Percentiles rank a stretch among this genome's conserved stretches.
Conservation (phyloP, 306 rosid species). For the Prunus mongolica region DNA sequence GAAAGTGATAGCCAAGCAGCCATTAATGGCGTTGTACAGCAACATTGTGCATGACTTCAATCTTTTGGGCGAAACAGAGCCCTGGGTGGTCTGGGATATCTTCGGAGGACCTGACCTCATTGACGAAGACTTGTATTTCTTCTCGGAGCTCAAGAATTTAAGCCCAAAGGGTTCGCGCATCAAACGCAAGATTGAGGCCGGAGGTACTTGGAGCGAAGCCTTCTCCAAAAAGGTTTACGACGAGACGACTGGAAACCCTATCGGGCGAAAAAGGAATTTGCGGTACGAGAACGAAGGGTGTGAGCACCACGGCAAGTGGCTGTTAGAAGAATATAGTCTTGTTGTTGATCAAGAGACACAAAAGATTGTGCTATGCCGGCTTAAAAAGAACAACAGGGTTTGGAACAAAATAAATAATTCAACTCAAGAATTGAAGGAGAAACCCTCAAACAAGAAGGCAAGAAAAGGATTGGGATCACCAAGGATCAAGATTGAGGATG, state of each 20-base stretch:
- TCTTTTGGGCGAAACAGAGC: background rate
- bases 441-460: too few species aligned
- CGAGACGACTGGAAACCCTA: background rate
- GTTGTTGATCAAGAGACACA: background rate
- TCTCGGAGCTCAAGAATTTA: background rate
- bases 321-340: background rate
- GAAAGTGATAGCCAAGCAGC: background rate
- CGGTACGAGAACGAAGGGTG: background rate
- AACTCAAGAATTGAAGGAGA: too few species aligned
- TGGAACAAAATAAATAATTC: too few species aligned
- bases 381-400: too few species aligned
- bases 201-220: background rate
- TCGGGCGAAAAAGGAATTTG: background rate
- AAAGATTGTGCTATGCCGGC: too few species aligned
- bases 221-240: background rate
- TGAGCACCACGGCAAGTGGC: background rate
- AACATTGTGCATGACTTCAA: background rate
- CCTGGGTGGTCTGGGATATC: too few species aligned
- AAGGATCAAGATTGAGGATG: too few species aligned
- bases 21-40: background rate
- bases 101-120: background rate
- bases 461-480: too few species aligned
- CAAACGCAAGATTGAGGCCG: background rate
- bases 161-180: background rate
- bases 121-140: background rate